A percentile compares a stretch with the other conserved stretches of the same genome.
Evolutionary conservation across 768 basidiomycete genomes (phyloP).

Genomic region (Royoungia palumana): DNA sequence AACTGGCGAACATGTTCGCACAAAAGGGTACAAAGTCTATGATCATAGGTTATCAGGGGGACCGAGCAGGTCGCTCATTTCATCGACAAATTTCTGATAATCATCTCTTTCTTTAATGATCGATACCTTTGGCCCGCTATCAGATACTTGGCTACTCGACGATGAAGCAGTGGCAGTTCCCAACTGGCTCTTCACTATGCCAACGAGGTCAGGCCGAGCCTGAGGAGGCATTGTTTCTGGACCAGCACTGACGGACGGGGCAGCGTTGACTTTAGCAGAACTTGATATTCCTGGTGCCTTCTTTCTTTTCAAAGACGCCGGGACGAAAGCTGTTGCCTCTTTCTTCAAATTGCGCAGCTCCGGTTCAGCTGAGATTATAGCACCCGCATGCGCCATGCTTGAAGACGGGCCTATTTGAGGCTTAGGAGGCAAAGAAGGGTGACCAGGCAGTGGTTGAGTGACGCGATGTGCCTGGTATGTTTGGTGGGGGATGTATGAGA

Average conservation of each 20-base stretch:
- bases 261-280: constrained; percentile 55
- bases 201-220: constrained; percentile 64
- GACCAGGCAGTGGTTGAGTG: constrained; percentile 34
- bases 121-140: constrained; percentile 21
- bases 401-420: constrained; percentile 43
- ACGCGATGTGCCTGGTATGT: constrained; percentile 75
- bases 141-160: constrained; percentile 12
- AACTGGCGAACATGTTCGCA: too few species aligned
- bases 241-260: constrained; percentile 48
- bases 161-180: constrained; percentile 36
- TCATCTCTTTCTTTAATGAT: constrained; percentile 54
- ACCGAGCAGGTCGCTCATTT: constrained; percentile 65
- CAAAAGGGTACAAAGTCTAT: neutral
- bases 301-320: constrained; percentile 76
- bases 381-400: constrained; percentile 40
- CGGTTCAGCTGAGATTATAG: constrained; percentile 80
- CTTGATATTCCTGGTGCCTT: constrained; percentile 38
- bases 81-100: constrained; percentile 74
- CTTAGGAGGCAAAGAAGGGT: constrained; percentile 45
- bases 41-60: constrained; percentile 15
- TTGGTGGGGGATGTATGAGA: constrained; percentile 71
- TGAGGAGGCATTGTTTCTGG: constrained; percentile 27
- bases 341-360: constrained; percentile 91
- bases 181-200: constrained; percentile 58
- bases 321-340: constrained; percentile 91